Percentiles rank a stretch among this genome's conserved stretches.
phyloP scores from a whole-genome alignment of 2,329 filamentous ascomycete genomes.

The Aspergillus sp. region DNA sequence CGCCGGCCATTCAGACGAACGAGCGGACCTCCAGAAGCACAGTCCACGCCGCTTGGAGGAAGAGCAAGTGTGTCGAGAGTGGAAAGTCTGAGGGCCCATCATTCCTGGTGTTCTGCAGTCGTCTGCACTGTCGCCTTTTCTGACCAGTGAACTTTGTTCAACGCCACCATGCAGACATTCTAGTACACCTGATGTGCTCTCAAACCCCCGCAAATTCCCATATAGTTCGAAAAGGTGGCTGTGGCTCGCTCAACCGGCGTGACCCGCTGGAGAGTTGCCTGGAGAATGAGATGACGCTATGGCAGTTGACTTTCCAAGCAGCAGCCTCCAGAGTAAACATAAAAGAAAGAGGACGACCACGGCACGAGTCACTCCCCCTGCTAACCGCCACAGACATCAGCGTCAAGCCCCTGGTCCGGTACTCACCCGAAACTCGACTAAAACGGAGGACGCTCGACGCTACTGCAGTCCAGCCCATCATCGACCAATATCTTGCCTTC shows the following conservation, averaged over 20 bases:
- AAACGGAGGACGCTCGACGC: conserved; percentile 7
- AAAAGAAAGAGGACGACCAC: not conserved
- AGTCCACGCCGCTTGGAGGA: not conserved
- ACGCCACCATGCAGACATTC: conserved; percentile 8
- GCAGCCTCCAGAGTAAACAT: not conserved
- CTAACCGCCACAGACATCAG: conserved; percentile 9
- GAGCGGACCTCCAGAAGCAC: not conserved
- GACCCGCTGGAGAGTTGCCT: not conserved
- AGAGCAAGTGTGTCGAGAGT: not conserved
- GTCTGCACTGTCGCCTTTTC: not conserved
- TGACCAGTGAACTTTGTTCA: conserved; percentile 7
- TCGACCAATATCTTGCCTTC: conserved; percentile 14
- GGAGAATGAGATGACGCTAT: not conserved
- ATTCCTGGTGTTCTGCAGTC: not conserved
- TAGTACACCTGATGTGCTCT: conserved; percentile 12
- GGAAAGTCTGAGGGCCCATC: not conserved
- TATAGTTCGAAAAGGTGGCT: not conserved
- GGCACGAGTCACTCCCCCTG: not conserved
- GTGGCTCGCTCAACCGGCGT: not conserved
- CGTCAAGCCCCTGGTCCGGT: conserved; percentile 3
- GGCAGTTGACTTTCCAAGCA: not conserved
- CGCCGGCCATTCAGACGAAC: not conserved
- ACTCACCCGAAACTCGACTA: conserved; percentile 11
- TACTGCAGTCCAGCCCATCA: conserved; percentile 18
- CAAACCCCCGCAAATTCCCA: conserved; percentile 4